These are phyloP conservation scores for Botrytis fabae DNA, from an alignment of 2,329 filamentous ascomycete species.

Conservation along the genomic window DNA sequence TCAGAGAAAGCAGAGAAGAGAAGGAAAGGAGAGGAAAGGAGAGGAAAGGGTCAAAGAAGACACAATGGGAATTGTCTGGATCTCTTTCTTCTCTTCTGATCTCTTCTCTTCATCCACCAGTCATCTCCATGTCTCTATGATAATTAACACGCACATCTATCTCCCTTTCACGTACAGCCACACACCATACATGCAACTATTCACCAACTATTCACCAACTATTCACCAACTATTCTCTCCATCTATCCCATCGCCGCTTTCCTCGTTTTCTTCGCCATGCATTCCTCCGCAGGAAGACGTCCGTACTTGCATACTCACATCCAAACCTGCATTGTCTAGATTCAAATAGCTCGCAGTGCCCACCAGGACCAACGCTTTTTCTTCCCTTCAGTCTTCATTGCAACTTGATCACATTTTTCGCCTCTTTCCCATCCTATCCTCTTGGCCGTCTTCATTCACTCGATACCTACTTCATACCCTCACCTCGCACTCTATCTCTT, in stretches of 20 bases:
- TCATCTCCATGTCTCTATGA: too few relatives aligned
- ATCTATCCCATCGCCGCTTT: background rate
- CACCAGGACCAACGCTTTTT: background rate
- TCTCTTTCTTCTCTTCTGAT: background rate
- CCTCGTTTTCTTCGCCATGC: background rate
- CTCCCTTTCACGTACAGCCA: too few relatives aligned
- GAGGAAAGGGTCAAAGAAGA: background rate
- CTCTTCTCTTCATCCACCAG: background rate
- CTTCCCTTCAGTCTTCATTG: background rate
- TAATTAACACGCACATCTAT: too few relatives aligned
- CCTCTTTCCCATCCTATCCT: background rate
- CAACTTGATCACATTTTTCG: background rate
- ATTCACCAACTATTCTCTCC: background rate
- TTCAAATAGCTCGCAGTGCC: background rate
- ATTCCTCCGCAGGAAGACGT: background rate
- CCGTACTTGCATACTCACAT: background rate
- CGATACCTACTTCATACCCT: background rate
- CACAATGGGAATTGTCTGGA: background rate
- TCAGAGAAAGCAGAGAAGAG: too few relatives aligned
- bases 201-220: too few relatives aligned
- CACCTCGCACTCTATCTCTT: background rate
- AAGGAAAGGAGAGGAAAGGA: background rate
- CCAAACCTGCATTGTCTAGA: background rate
- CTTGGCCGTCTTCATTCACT: background rate
- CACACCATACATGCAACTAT: too few relatives aligned